Conservation (phyloP, 2,329 filamentous ascomycete species). For the Talaromyces funiculosus region DNA sequence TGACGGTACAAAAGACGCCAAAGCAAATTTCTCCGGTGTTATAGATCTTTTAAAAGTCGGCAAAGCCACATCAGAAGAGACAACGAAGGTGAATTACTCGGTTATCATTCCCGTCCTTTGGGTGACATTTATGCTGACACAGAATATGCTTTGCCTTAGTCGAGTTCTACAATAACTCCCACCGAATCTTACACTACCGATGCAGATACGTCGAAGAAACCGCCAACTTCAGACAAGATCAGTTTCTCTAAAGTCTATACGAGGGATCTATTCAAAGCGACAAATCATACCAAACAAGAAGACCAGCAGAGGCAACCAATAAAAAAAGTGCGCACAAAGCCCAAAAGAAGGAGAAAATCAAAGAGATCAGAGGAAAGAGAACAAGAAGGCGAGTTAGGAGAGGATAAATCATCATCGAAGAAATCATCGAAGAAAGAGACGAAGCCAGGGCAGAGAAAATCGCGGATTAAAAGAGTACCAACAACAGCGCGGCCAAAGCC, state of each 20-base stretch:
- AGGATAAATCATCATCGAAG: not conserved
- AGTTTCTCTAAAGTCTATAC: not conserved
- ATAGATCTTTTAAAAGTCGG: not conserved
- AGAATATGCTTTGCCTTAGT: not conserved
- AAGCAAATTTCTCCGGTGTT: not conserved
- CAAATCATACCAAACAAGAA: not conserved
- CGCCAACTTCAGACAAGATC: not conserved
- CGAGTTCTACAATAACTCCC: not conserved
- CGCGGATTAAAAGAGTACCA: not conserved
- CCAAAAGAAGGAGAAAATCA: not conserved
- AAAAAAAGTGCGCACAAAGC: not conserved
- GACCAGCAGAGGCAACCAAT: not conserved
- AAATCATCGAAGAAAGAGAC: not conserved
- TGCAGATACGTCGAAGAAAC: not conserved
- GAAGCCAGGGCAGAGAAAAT: not conserved
- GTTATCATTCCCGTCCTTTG: not conserved
- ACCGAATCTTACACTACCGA: not conserved
- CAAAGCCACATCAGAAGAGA: not conserved
- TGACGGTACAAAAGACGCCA: slow-evolving; percentile 1
- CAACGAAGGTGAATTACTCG: not conserved
- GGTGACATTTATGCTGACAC: not conserved
- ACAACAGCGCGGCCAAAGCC: not conserved
- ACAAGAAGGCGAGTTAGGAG: not conserved
- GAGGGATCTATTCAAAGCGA: not conserved
- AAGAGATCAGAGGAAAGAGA: not conserved